phyloP scores from a whole-genome alignment of 352 stramenopile species.

The Pythium grandisporangium region DNA sequence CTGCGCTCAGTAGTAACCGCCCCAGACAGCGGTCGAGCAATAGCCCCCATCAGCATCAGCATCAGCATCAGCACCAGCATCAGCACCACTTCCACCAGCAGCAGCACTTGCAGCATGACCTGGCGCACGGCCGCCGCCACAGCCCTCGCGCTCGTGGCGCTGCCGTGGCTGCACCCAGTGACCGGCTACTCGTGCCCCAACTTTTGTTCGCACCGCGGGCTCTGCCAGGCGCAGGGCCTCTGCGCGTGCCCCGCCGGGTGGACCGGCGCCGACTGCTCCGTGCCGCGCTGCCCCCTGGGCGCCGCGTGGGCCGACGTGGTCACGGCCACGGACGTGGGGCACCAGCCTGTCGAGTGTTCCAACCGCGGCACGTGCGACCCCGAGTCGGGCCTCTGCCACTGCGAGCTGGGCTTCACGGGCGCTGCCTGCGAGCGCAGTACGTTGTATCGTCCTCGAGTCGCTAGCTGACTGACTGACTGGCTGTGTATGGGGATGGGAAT shows the following conservation, averaged over 20 bases:
- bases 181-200: slow-evolving; percentile 56
- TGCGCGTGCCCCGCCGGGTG: slow-evolving; percentile 40
- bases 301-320: slow-evolving; percentile 67
- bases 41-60: no score
- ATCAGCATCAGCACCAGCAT: no score
- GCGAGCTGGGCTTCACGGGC: slow-evolving; percentile 67
- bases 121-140: no score
- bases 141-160: no score
- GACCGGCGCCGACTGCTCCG: slow-evolving; percentile 49
- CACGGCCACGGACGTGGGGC: slow-evolving; percentile 44
- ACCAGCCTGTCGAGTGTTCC: slow-evolving; percentile 84
- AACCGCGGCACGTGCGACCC: slow-evolving; percentile 69
- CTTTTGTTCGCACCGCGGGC: slow-evolving; percentile 57
- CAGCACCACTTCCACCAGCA: no score
- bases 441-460: no score
- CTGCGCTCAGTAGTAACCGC: no score
- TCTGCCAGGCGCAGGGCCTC: slow-evolving; percentile 45
- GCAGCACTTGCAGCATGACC: no score
- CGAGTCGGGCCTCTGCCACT: slow-evolving; percentile 49
- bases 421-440: slow-evolving; percentile 65
- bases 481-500: no score
- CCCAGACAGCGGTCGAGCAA: no score
- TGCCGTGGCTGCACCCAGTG: no score
- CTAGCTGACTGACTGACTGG: no score
- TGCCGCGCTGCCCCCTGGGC: slow-evolving; percentile 59